phyloP scores from a whole-genome alignment of 176 grass and related monocot species.

The Juncus inflexus region DNA sequence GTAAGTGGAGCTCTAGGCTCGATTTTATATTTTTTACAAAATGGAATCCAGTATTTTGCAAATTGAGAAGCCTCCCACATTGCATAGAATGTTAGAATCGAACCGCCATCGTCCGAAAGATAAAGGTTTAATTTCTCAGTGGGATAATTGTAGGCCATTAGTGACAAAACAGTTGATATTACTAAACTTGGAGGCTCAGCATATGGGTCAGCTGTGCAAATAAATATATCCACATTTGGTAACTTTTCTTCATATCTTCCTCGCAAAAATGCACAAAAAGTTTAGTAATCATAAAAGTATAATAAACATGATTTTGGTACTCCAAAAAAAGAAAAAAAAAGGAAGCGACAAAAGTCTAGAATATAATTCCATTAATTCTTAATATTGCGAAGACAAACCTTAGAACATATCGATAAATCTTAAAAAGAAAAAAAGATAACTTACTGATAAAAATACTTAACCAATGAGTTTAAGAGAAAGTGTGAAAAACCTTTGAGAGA shows the following conservation, averaged over 20 bases:
- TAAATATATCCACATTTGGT: conserved; percentile 61
- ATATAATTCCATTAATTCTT: too few species aligned
- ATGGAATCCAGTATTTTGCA: conserved; percentile 62
- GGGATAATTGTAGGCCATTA: conserved; percentile 74
- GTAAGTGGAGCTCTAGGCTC: conserved; percentile 53
- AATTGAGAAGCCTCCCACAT: conserved; percentile 56
- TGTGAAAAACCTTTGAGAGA: conserved; percentile 47
- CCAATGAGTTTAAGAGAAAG: not conserved
- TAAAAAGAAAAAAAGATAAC: not conserved
- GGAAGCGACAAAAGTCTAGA: too few species aligned
- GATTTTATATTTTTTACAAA: conserved; percentile 49
- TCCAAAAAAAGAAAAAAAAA: not conserved
- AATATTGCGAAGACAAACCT: too few species aligned
- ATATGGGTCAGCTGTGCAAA: conserved; percentile 58
- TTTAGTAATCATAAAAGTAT: too few species aligned
- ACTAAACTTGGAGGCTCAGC: conserved; percentile 66
- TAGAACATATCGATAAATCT: not conserved
- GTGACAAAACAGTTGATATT: conserved; percentile 44
- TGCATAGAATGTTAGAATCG: conserved; percentile 63
- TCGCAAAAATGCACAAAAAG: conserved; percentile 3
- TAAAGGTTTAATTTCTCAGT: conserved; percentile 53
- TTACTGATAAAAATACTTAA: not conserved
- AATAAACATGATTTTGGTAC: not conserved
- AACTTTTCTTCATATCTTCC: conserved; percentile 37
- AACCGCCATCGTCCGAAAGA: conserved; percentile 72